Evolutionary conservation across 371 early-diverging fungal species (phyloP).

Genomic region (Enteropsectra breve): DNA sequence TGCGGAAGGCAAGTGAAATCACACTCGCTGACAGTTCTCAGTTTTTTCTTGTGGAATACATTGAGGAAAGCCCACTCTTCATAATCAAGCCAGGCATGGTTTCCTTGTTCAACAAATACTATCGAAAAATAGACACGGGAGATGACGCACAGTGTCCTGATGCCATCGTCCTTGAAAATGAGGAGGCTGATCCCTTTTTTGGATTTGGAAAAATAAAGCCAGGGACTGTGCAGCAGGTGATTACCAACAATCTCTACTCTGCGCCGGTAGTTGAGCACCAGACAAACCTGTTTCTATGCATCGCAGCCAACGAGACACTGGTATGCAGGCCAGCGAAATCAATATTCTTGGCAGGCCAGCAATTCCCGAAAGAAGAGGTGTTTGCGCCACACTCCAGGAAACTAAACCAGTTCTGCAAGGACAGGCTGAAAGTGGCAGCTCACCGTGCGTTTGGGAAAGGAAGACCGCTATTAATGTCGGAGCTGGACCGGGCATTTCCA

Average conservation of each 20-base stretch:
- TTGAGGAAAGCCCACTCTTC: conserved; percentile 90
- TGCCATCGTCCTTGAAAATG: conserved; percentile 71
- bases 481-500: conserved; percentile 58
- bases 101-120: conserved; percentile 81
- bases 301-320: conserved; percentile 62
- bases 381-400: conserved; percentile 90
- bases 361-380: conserved; percentile 83
- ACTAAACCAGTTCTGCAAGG: conserved; percentile 77
- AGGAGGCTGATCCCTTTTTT: conserved; percentile 88
- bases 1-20: conserved; percentile 73
- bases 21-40: conserved; percentile 74
- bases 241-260: conserved; percentile 86
- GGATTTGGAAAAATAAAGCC: conserved; percentile 71
- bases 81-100: conserved; percentile 91
- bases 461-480: conserved; percentile 44
- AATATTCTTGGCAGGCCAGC: conserved; percentile 85
- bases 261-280: conserved; percentile 82
- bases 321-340: conserved; percentile 67
- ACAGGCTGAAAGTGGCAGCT: conserved; percentile 71
- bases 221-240: conserved; percentile 72
- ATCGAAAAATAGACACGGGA: conserved; percentile 66
- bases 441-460: conserved; percentile 62
- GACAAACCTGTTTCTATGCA: conserved; percentile 63
- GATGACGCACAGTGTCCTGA: conserved; percentile 45
- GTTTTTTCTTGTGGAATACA: conserved; percentile 82